Conservation (phyloP, 306 rosid genomes). For the Sphenostylis stenocarpa region DNA sequence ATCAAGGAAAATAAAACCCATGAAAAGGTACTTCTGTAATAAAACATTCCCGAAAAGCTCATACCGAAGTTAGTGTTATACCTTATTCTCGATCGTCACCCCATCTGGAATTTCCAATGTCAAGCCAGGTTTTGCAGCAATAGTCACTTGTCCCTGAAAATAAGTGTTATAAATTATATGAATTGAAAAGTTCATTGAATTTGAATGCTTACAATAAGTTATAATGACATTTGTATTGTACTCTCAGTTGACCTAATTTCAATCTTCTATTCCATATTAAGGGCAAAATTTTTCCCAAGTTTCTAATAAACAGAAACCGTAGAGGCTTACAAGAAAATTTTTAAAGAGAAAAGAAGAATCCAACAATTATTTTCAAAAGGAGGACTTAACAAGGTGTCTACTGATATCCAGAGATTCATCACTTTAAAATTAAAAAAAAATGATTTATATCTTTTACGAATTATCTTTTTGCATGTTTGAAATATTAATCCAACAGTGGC, state of each 20-base stretch:
- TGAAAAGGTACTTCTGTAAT: not conserved
- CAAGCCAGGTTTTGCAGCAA: conserved; percentile 60
- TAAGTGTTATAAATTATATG: conserved; percentile 2
- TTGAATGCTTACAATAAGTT: conserved; percentile 20
- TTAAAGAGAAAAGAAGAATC: not conserved
- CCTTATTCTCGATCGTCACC: conserved; percentile 63
- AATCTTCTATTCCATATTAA: not conserved
- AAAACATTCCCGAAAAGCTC: conserved; percentile 6
- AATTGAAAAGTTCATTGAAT: not conserved
- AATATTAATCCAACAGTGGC: not conserved
- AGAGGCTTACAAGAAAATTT: conserved; percentile 4
- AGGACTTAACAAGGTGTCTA: not conserved
- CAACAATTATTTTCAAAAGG: not conserved
- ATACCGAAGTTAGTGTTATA: conserved; percentile 7
- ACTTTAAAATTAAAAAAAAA: not conserved
- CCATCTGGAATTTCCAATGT: conserved; percentile 77
- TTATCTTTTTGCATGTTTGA: not conserved
- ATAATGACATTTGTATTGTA: not conserved
- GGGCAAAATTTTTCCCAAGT: not conserved
- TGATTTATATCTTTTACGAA: not conserved
- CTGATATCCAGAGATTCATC: not conserved
- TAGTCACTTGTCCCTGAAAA: conserved; percentile 65
- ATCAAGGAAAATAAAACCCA: not conserved
- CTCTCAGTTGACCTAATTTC: not conserved
- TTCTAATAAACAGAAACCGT: not conserved